Conservation (phyloP, 768 basidiomycete species). For the Exsudoporus frostii region DNA sequence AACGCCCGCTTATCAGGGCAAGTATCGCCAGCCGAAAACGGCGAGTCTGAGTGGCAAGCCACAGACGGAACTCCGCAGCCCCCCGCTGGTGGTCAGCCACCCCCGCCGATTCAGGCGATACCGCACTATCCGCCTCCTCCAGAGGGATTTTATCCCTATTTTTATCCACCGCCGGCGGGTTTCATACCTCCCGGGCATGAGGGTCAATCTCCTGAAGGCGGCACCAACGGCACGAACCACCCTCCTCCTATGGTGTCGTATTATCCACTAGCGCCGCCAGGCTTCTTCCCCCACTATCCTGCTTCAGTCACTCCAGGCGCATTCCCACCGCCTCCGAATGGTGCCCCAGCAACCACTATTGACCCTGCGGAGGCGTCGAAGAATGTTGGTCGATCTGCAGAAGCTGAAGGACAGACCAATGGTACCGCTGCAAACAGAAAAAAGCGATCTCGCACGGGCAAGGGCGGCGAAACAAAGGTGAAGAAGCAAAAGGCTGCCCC, state of each 20-base stretch:
- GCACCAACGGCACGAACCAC: slow-evolving; percentile 28
- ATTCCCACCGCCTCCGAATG: slow-evolving; percentile 31
- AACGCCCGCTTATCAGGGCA: slow-evolving; percentile 10
- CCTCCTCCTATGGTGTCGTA: slow-evolving; percentile 34
- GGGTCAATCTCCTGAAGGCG: slow-evolving; percentile 33
- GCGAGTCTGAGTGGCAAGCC: slow-evolving; percentile 35
- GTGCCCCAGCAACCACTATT: slow-evolving; percentile 24
- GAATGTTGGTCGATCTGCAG: slow-evolving; percentile 20
- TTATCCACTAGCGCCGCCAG: slow-evolving; percentile 37
- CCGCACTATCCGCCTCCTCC: slow-evolving; percentile 35
- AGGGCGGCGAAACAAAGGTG: slow-evolving; percentile 28
- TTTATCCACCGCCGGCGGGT: slow-evolving; percentile 40
- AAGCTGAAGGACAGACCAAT: slow-evolving; percentile 15
- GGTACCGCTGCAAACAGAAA: slow-evolving; percentile 19
- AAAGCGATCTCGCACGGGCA: slow-evolving; percentile 31
- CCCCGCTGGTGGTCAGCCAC: slow-evolving; percentile 16
- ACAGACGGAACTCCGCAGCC: slow-evolving; percentile 21
- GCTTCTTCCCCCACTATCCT: slow-evolving; percentile 39
- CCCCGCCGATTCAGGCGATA: slow-evolving; percentile 27
- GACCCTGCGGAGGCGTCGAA: slow-evolving; percentile 26
- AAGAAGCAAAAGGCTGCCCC: slow-evolving; percentile 32
- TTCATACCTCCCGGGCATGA: slow-evolving; percentile 40
- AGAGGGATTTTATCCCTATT: slow-evolving; percentile 44
- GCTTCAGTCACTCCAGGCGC: slow-evolving; percentile 26
- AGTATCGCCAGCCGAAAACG: slow-evolving; percentile 18